Evolutionary conservation across 2,329 filamentous ascomycete species (phyloP).

Genomic region (Trichoderma sp.): DNA sequence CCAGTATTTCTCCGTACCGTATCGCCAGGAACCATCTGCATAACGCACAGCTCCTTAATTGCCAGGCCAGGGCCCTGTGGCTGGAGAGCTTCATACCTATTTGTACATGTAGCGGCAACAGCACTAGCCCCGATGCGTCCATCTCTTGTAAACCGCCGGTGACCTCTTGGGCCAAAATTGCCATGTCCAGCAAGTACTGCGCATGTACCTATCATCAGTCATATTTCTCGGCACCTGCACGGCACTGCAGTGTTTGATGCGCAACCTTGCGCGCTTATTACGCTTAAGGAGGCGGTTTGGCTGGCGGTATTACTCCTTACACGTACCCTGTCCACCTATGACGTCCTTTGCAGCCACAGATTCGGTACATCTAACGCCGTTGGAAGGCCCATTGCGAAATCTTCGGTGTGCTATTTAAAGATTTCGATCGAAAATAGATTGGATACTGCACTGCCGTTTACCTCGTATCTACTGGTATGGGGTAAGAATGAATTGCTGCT

Average conservation of each 20-base stretch:
- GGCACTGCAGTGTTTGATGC: slow-evolving; percentile 17
- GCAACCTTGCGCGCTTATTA: slow-evolving; percentile 18
- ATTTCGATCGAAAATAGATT: not conserved
- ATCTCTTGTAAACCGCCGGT: not conserved
- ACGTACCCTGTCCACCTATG: slow-evolving; percentile 1
- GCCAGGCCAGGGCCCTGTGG: not conserved
- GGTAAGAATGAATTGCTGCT: too few relatives aligned
- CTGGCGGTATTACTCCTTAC: not conserved
- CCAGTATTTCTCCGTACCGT: not conserved
- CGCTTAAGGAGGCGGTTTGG: not conserved
- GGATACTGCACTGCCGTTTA: not conserved
- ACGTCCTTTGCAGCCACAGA: not conserved
- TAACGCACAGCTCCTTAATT: slow-evolving; percentile 14
- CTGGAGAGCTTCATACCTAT: slow-evolving; percentile 8
- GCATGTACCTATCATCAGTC: not conserved
- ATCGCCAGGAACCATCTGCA: not conserved
- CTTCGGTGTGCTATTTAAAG: not conserved
- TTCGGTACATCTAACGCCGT: not conserved
- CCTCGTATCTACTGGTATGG: not conserved
- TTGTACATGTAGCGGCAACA: not conserved
- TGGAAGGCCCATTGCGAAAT: not conserved
- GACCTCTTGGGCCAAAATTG: not conserved
- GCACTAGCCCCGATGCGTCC: slow-evolving; percentile 2
- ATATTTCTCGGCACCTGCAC: slow-evolving; percentile 3
- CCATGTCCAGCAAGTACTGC: not conserved